A percentile compares a stretch with the other conserved stretches of the same genome.
phyloP scores from a whole-genome alignment of 2,329 filamentous ascomycete genomes.

The Diaporthe citriasiana region DNA sequence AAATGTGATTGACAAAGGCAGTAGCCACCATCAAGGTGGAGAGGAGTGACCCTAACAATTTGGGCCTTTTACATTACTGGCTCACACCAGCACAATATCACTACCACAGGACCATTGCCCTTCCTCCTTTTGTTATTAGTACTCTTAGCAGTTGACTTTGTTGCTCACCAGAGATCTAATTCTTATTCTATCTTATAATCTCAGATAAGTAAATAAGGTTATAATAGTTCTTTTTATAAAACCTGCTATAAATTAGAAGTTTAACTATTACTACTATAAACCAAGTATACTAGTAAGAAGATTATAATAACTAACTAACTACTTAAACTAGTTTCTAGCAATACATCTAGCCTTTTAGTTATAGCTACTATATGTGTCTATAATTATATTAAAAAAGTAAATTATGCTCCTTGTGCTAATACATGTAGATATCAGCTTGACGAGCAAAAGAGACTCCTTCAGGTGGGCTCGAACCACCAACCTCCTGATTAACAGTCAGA shows the following conservation, averaged over 20 bases:
- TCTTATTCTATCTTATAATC: neutral
- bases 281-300: too few species aligned
- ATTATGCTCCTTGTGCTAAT: too few species aligned
- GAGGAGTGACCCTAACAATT: neutral
- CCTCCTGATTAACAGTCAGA: slow-evolving; percentile 67
- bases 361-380: neutral
- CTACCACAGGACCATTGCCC: neutral
- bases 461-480: slow-evolving; percentile 41
- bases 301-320: too few species aligned
- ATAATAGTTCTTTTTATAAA: too few species aligned
- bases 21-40: neutral
- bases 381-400: neutral
- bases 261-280: too few species aligned
- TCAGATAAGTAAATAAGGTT: too few species aligned
- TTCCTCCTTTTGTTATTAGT: neutral
- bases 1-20: neutral
- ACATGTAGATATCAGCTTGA: too few species aligned
- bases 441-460: slow-evolving; percentile 28
- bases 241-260: too few species aligned
- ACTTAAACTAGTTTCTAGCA: too few species aligned
- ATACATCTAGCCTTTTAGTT: too few species aligned
- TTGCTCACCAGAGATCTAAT: too few species aligned
- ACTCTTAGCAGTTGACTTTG: neutral
- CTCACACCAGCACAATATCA: neutral
- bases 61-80: neutral